Evolutionary conservation across 2,329 filamentous ascomycete genomes (phyloP).

Genomic region (Hortaea sp.): DNA sequence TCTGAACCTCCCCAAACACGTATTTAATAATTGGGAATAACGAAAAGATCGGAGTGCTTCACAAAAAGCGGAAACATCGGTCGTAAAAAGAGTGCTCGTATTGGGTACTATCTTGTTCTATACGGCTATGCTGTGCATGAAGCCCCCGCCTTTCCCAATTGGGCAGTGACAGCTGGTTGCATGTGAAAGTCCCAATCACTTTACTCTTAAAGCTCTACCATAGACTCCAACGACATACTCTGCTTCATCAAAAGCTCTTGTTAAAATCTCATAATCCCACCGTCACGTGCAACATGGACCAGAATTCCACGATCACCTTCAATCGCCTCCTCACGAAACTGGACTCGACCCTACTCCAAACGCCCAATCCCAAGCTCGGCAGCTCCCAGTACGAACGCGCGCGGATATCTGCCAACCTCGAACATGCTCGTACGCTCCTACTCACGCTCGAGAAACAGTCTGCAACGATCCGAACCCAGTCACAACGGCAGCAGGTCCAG

Average conservation of each 20-base stretch:
- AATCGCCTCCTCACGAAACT: constrained; percentile 55
- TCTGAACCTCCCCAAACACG: too few species aligned
- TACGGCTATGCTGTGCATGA: too few species aligned
- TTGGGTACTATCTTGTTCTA: too few species aligned
- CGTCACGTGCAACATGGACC: constrained; percentile 23
- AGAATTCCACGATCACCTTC: constrained; percentile 30
- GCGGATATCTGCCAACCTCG: constrained; percentile 53
- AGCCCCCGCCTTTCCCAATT: neutral
- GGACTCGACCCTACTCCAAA: constrained; percentile 53
- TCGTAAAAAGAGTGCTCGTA: too few species aligned
- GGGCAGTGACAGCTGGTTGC: neutral
- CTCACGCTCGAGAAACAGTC: constrained; percentile 62
- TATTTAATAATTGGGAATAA: too few species aligned
- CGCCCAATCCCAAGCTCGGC: constrained; percentile 37
- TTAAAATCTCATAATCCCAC: neutral
- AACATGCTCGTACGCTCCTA: constrained; percentile 59
- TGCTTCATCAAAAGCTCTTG: too few species aligned
- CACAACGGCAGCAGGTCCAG: constrained; percentile 52
- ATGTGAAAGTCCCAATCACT: neutral
- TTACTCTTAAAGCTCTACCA: too few species aligned
- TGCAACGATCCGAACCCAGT: constrained; percentile 46
- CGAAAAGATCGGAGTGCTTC: too few species aligned
- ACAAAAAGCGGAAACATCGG: too few species aligned
- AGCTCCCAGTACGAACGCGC: constrained; percentile 57
- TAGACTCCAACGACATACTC: too few species aligned